phyloP scores from a whole-genome alignment of 805 yeast genomes.

The Starmerella floris region DNA sequence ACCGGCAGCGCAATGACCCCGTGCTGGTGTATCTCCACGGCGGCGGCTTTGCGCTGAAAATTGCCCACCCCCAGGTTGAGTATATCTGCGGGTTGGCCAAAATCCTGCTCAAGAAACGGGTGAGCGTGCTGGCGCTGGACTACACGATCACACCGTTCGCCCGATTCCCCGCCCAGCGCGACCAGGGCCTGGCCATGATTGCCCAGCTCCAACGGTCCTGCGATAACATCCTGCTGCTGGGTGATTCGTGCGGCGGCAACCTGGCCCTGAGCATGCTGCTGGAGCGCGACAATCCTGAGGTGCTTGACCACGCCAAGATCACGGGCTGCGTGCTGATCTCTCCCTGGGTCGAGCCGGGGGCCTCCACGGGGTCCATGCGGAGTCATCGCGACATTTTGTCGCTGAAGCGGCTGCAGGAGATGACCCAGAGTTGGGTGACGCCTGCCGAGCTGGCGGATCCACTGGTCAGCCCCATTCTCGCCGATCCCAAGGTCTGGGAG shows the following conservation, averaged over 20 bases:
- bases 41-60: slow-evolving; percentile 21
- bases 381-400: slow-evolving; percentile 11
- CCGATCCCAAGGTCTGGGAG: slow-evolving; percentile 14
- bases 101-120: slow-evolving; percentile 5
- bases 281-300: slow-evolving; percentile 5
- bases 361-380: slow-evolving; percentile 12
- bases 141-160: slow-evolving; percentile 23
- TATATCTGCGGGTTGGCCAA: slow-evolving; percentile 14
- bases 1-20: slow-evolving; percentile 19
- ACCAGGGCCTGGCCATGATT: slow-evolving; percentile 20
- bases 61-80: slow-evolving; percentile 15
- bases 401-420: slow-evolving; percentile 10
- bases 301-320: neutral
- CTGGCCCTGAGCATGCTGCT: slow-evolving; percentile 17
- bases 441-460: slow-evolving; percentile 11
- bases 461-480: slow-evolving; percentile 10
- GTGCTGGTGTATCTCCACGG: slow-evolving; percentile 23
- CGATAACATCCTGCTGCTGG: slow-evolving; percentile 21
- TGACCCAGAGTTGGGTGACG: slow-evolving; percentile 6
- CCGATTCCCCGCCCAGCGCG: slow-evolving; percentile 23
- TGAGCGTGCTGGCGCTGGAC: slow-evolving; percentile 22
- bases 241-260: slow-evolving; percentile 29
- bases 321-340: slow-evolving; percentile 16
- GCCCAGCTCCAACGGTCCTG: slow-evolving; percentile 16
- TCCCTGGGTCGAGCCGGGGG: slow-evolving; percentile 18